Conservation (phyloP, 2,329 filamentous ascomycete species). For the Sclerotinia sclerotiorum region DNA sequence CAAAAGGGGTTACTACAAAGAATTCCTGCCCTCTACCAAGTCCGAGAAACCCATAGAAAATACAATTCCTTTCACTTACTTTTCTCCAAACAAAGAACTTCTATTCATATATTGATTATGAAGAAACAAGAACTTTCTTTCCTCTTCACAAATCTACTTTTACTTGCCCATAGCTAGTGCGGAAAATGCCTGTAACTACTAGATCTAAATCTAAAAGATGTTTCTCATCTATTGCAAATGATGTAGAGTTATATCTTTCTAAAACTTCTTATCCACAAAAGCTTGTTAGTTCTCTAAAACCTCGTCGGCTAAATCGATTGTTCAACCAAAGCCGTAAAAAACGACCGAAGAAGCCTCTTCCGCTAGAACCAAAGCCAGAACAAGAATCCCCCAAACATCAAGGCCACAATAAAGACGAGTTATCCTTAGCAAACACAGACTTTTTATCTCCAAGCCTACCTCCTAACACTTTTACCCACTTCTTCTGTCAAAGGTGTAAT, state of each 20-base stretch:
- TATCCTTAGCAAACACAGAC: background rate
- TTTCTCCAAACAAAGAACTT: background rate
- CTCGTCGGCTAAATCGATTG: background rate
- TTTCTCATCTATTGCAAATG: background rate
- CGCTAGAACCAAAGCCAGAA: background rate
- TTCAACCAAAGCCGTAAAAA: background rate
- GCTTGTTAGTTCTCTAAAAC: background rate
- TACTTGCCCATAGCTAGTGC: too few species aligned
- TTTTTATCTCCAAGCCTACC: background rate
- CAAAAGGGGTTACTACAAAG: background rate
- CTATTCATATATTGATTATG: background rate
- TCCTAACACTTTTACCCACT: background rate
- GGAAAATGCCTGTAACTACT: constrained; percentile 2
- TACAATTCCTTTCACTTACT: too few species aligned
- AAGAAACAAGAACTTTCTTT: constrained; percentile 1
- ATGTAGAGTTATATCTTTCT: background rate
- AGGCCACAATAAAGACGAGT: background rate
- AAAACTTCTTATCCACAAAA: background rate
- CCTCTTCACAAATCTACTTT: background rate
- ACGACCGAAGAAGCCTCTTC: too few species aligned
- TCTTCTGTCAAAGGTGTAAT: background rate
- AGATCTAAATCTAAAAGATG: background rate
- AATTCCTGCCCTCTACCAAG: background rate
- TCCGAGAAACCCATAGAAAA: too few species aligned
- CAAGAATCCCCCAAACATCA: background rate